A percentile compares a stretch with the other conserved stretches of the same genome.
phyloP scores from a whole-genome alignment of 1,139 yeast genomes.

The Nakaseomyces nivariensis region DNA sequence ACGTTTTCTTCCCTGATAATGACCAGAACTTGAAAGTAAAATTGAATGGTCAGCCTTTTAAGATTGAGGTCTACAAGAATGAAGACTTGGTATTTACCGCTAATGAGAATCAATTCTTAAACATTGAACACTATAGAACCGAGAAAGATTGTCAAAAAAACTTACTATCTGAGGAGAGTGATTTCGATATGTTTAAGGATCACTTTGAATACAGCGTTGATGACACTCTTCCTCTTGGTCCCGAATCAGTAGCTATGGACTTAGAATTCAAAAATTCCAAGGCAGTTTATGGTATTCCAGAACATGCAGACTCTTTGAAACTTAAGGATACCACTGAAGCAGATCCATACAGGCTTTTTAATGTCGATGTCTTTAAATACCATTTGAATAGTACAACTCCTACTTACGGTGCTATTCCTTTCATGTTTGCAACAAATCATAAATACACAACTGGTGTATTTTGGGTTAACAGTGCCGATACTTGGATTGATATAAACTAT shows the following conservation, averaged over 20 bases:
- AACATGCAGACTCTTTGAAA: slow-evolving; percentile 76
- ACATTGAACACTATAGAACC: slow-evolving; percentile 68
- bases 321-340: slow-evolving; percentile 52
- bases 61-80: slow-evolving; percentile 39
- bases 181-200: slow-evolving; percentile 51
- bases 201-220: slow-evolving; percentile 47
- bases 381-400: slow-evolving; percentile 74
- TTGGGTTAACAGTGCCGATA: slow-evolving; percentile 92
- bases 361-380: slow-evolving; percentile 92
- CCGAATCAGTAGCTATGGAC: slow-evolving; percentile 82
- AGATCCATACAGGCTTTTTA: slow-evolving; percentile 77
- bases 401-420: slow-evolving; percentile 92
- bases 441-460: slow-evolving; percentile 63
- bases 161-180: slow-evolving; percentile 44
- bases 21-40: slow-evolving; percentile 32
- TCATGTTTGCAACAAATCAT: slow-evolving; percentile 60
- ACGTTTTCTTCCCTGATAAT: slow-evolving; percentile 35
- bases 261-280: slow-evolving; percentile 50
- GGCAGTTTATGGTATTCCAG: slow-evolving; percentile 86
- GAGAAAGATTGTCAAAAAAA: slow-evolving; percentile 29
- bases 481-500: slow-evolving; percentile 65
- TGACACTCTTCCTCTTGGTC: slow-evolving; percentile 70
- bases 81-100: slow-evolving; percentile 42
- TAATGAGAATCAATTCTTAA: slow-evolving; percentile 61
- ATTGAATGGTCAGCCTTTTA: slow-evolving; percentile 43